Conservation (phyloP, 495 filamentous ascomycete species). For the Neurospora cerealis region DNA sequence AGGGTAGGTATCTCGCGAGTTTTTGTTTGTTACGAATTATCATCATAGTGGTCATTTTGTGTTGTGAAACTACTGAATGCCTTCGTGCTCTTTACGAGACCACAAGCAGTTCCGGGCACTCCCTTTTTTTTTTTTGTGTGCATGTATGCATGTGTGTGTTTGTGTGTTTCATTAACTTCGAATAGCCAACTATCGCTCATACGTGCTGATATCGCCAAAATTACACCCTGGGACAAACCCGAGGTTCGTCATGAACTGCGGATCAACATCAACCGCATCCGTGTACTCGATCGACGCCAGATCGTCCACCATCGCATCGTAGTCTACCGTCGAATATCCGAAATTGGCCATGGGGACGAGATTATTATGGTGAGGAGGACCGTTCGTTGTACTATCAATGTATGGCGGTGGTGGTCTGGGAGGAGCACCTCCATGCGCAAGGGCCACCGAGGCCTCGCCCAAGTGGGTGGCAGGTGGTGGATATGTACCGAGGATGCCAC, state of each 20-base stretch:
- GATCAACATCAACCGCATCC: slow-evolving; percentile 37
- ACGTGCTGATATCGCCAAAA: slow-evolving; percentile 17
- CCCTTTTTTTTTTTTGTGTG: background rate
- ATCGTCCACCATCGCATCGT: slow-evolving; percentile 54
- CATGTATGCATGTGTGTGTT: too few species aligned
- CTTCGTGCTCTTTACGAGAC: background rate
- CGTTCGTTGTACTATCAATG: background rate
- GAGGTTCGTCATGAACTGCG: slow-evolving; percentile 44
- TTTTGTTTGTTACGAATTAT: background rate
- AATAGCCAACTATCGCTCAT: background rate
- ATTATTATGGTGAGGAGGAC: background rate
- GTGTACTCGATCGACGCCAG: slow-evolving; percentile 52
- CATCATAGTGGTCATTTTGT: background rate
- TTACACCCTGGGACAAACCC: slow-evolving; percentile 40
- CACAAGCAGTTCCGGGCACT: background rate
- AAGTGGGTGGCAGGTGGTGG: background rate
- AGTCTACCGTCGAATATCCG: slow-evolving; percentile 22
- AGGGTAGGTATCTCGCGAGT: background rate
- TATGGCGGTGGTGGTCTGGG: background rate
- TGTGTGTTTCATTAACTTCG: background rate
- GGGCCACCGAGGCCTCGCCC: background rate
- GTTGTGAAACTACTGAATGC: background rate
- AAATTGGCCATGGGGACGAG: background rate
- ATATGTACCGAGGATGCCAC: background rate
- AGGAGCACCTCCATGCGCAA: background rate